Conservation (phyloP, 352 stramenopile genomes). For the Globisporangium spiculum region DNA sequence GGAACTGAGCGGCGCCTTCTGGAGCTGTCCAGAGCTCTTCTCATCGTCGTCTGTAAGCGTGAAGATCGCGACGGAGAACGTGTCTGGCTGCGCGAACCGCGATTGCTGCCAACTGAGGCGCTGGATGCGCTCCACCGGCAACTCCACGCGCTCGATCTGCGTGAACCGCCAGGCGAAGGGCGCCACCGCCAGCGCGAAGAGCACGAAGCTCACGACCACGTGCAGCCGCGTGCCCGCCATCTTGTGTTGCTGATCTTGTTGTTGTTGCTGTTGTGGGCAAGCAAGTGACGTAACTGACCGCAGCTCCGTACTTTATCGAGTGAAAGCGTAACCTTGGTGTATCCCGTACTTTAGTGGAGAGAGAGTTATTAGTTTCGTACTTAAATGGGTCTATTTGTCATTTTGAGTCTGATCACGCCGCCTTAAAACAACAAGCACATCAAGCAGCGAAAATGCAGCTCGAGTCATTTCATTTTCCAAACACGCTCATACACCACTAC, state of each 20-base stretch:
- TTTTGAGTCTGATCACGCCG: neutral
- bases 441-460: neutral
- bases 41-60: neutral
- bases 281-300: neutral
- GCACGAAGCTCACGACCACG: slow-evolving; percentile 70
- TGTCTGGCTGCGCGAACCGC: slow-evolving; percentile 24
- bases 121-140: slow-evolving; percentile 55
- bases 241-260: slow-evolving; percentile 7
- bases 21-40: neutral
- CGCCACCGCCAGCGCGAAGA: slow-evolving; percentile 60
- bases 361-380: neutral
- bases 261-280: neutral
- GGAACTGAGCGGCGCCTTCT: neutral
- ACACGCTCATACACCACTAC: neutral
- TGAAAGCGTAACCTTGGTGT: neutral
- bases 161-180: slow-evolving; percentile 68
- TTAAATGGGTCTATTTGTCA: slow-evolving; percentile 19
- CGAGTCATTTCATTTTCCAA: neutral
- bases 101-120: slow-evolving; percentile 34
- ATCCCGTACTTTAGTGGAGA: neutral
- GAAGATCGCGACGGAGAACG: slow-evolving; percentile 19
- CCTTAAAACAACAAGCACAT: neutral
- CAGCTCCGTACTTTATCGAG: slow-evolving; percentile 8
- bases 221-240: slow-evolving; percentile 78
- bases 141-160: slow-evolving; percentile 57